phyloP scores from a whole-genome alignment of 345 rosid genomes.

The Brassica rapa region DNA sequence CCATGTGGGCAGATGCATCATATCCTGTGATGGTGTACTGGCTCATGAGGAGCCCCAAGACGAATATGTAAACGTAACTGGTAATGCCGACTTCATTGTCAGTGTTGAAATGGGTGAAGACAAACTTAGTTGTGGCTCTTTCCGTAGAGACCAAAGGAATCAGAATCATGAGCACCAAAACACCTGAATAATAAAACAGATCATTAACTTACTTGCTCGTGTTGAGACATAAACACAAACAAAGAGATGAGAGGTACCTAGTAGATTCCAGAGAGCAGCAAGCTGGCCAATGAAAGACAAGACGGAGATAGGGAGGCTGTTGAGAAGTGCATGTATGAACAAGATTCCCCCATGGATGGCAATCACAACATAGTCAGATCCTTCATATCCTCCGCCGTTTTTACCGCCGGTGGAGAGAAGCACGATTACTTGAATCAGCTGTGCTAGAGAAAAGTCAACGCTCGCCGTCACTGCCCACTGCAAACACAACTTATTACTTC shows the following conservation, averaged over 20 bases:
- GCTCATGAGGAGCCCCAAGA: constrained; percentile 90
- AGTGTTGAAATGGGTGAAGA: constrained; percentile 81
- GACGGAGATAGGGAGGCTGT: constrained; percentile 78
- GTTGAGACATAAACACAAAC: constrained; percentile 8
- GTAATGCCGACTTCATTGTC: constrained; percentile 73
- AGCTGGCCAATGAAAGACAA: constrained; percentile 86
- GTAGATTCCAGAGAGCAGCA: constrained; percentile 92
- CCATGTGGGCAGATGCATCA: constrained; percentile 99
- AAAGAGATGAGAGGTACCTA: constrained; percentile 46
- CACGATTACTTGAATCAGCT: constrained; percentile 50
- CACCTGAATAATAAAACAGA: constrained; percentile 51
- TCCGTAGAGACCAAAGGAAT: constrained; percentile 76
- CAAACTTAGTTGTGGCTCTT: constrained; percentile 83
- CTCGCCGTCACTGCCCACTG: constrained; percentile 80
- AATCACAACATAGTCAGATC: constrained; percentile 78
- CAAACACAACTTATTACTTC: constrained; percentile 18
- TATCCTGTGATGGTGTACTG: constrained; percentile 92
- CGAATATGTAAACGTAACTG: constrained; percentile 71
- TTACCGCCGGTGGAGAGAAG: constrained; percentile 93
- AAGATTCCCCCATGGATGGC: constrained; percentile 76
- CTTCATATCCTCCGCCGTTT: constrained; percentile 90
- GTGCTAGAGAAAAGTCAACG: constrained; percentile 44
- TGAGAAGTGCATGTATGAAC: constrained; percentile 70
- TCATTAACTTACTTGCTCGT: not conserved
- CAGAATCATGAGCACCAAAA: constrained; percentile 73